Base-by-base conservation (phyloP, 1,139 yeast genomes). In the Protomyces inouyei region DNA sequence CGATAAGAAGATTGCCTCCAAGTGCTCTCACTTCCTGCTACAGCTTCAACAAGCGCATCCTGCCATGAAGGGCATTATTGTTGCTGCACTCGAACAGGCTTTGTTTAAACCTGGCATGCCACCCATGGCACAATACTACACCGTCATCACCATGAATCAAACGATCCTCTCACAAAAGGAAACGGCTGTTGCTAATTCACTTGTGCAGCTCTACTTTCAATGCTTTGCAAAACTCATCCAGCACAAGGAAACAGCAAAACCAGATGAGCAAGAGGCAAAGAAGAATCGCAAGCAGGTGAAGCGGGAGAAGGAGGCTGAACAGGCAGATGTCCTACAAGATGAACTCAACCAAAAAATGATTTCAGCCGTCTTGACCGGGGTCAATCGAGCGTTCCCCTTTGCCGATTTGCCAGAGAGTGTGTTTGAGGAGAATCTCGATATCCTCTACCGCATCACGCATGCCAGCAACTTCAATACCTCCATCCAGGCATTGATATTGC, bases 321-420 rank as follows among this genome's bases (percentile, higher is more conserved):
- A 88, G 74, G 80, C 90, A 16, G 86, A 85, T 67, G 80, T 79
- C 61, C 96, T 88, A 70, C 79, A 88, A 55, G 64, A 65, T 35
- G 96, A 90, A 73, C 98, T 93, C 72, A 88, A 86, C 72, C 82
- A 95, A 53, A 88, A 89, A 72, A 78, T 93, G 71, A 90, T 92
- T 71, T 86, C 97, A 43, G 97, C 97, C 23, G 82, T 95, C 67
- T 83, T 93, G 69, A 91, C 98, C 1, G 99, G 99, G 69, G 83
- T 93, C 68, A 95, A 95, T 75, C 87, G 99, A 77, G 95, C 98
- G 0, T 92, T 89, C 80, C 98, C 98, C 65, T 93, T 89, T 74
- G 86, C 97, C 1, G 82, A 84, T 67, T 79, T 95, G 65, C 88
- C 95, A 8, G 80, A 84, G 61, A 85, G 85, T 23, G 82, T 84